These are phyloP conservation scores for Chalciporus sp. DNA, from an alignment of 1,284 basidiomycete species.

Conservation along the genomic window DNA sequence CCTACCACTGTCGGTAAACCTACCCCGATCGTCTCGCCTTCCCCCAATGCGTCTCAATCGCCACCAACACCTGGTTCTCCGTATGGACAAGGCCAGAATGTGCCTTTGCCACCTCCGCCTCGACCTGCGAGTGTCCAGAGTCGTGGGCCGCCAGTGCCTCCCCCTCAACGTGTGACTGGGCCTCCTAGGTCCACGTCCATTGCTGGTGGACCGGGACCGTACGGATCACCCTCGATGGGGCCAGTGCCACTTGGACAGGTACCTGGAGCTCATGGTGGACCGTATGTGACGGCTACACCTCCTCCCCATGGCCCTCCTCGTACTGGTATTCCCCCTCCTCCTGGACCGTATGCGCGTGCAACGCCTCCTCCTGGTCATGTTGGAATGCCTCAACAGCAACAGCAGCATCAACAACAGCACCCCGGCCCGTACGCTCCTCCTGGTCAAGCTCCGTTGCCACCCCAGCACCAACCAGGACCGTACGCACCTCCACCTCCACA, in stretches of 20 bases:
- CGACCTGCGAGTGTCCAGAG: constrained; percentile 62
- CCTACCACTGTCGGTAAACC: constrained; percentile 57
- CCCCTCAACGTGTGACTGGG: constrained; percentile 26
- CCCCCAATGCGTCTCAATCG: constrained; percentile 74
- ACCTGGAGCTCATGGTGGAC: constrained; percentile 21
- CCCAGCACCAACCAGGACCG: constrained; percentile 39
- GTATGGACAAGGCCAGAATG: constrained; percentile 44
- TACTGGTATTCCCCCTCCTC: constrained; percentile 30
- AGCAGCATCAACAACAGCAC: constrained; percentile 11
- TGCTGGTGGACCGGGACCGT: constrained; percentile 13
- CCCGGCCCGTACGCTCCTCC: constrained; percentile 36
- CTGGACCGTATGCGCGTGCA: constrained; percentile 40
- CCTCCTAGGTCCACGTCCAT: neutral
- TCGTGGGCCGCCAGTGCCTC: constrained; percentile 41
- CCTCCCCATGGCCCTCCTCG: constrained; percentile 40
- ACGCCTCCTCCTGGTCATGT: constrained; percentile 45
- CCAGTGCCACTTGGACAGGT: constrained; percentile 32
- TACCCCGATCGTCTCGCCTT: constrained; percentile 82
- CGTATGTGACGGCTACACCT: constrained; percentile 43
- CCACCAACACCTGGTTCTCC: constrained; percentile 48
- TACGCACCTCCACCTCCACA: constrained; percentile 37
- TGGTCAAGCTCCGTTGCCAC: constrained; percentile 27
- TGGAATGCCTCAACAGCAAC: constrained; percentile 26
- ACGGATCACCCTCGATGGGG: constrained; percentile 40
- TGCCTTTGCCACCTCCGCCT: constrained; percentile 58